Percentiles rank a stretch among this genome's conserved stretches.
phyloP scores from a whole-genome alignment of 176 grass and related monocot species.

The Hordeum marinum region DNA sequence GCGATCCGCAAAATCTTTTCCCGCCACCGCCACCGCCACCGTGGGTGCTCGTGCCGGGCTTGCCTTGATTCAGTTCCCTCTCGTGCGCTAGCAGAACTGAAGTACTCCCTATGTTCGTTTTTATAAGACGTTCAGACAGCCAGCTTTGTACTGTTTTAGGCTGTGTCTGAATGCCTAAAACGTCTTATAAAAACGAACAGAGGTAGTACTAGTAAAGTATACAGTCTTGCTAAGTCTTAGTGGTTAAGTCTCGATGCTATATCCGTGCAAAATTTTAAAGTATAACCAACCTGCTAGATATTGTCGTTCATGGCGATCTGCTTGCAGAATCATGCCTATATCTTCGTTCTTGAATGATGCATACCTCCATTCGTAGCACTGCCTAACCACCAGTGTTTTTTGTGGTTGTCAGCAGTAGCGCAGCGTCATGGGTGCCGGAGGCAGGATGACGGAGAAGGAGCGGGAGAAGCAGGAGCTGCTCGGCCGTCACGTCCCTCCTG shows the following conservation, averaged over 20 bases:
- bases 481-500: conserved; percentile 34
- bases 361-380: background rate
- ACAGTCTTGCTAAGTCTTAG: too few species aligned
- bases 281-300: background rate
- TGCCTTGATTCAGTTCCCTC: background rate
- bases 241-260: too few species aligned
- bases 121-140: too few species aligned
- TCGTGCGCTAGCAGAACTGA: background rate
- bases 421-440: conserved; percentile 73
- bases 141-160: too few species aligned
- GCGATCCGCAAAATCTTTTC: too few species aligned
- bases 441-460: conserved; percentile 77
- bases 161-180: too few species aligned
- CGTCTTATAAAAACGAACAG: too few species aligned
- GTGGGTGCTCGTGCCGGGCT: background rate
- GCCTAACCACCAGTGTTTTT: background rate
- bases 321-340: background rate
- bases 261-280: background rate
- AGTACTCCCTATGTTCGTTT: too few species aligned
- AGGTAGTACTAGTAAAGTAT: too few species aligned
- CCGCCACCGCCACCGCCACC: background rate
- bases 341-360: background rate
- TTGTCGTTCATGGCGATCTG: background rate
- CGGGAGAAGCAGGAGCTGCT: background rate
- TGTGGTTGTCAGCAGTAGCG: background rate